Percentiles rank a stretch among this genome's conserved stretches.
Evolutionary conservation across 2,329 filamentous ascomycete species (phyloP).

Genomic region (Monosporascus sp.): DNA sequence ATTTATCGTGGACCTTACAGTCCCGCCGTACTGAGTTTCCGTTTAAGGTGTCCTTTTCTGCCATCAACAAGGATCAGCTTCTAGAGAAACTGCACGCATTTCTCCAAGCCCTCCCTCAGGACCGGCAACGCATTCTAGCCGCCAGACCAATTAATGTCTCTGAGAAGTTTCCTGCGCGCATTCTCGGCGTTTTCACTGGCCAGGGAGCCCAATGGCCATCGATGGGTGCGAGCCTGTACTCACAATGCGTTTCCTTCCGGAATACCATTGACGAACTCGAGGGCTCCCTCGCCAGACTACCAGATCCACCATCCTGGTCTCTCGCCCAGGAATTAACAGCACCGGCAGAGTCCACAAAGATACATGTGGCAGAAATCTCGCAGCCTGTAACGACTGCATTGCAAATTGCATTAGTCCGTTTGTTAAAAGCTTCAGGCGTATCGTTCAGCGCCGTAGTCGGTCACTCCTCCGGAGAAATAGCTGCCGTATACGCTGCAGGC

Average conservation of each 20-base stretch:
- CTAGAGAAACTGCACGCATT: too few species aligned
- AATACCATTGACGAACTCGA: not conserved
- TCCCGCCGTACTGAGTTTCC: too few species aligned
- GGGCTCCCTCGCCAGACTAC: not conserved
- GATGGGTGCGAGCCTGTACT: slow-evolving; percentile 26
- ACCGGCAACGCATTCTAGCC: too few species aligned
- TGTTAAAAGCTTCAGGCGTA: slow-evolving; percentile 30
- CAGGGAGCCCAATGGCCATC: slow-evolving; percentile 30
- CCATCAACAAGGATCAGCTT: too few species aligned
- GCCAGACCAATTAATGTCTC: too few species aligned
- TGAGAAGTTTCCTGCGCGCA: too few species aligned
- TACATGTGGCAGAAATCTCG: slow-evolving; percentile 17
- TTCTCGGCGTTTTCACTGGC: slow-evolving; percentile 28
- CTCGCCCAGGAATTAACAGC: slow-evolving; percentile 1
- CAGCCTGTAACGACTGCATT: slow-evolving; percentile 34
- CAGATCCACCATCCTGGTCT: slow-evolving; percentile 5
- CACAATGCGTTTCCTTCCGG: not conserved
- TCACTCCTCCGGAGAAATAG: slow-evolving; percentile 40
- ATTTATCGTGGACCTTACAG: too few species aligned
- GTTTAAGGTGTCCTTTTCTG: too few species aligned
- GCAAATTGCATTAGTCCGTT: slow-evolving; percentile 32
- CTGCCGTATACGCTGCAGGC: slow-evolving; percentile 34
- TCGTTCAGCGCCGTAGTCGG: slow-evolving; percentile 29
- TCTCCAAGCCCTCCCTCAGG: too few species aligned
- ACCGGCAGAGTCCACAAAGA: not conserved